Evolutionary conservation across 768 basidiomycete genomes (phyloP).

Genomic region (Russula olivacea): DNA sequence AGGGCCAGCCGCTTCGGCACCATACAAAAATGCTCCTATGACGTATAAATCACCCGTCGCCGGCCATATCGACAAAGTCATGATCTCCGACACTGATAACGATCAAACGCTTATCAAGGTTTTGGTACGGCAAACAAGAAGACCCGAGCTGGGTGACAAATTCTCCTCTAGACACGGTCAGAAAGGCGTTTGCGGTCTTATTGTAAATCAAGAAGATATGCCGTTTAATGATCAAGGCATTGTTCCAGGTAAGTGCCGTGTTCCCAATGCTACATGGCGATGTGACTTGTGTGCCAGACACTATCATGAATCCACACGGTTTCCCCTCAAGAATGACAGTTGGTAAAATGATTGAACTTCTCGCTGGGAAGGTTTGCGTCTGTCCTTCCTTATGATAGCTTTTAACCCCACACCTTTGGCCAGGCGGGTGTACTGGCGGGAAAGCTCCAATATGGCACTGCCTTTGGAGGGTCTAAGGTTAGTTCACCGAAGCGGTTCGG

Average conservation of each 20-base stretch:
- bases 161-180: slow-evolving; percentile 98
- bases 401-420: background rate
- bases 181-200: slow-evolving; percentile 97
- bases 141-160: slow-evolving; percentile 97
- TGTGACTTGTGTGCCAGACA: slow-evolving; percentile 49
- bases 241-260: slow-evolving; percentile 60
- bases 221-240: slow-evolving; percentile 99
- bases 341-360: slow-evolving; percentile 98
- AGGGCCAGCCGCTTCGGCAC: slow-evolving; percentile 74
- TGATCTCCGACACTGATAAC: slow-evolving; percentile 95
- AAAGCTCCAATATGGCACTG: slow-evolving; percentile 89
- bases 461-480: slow-evolving; percentile 97
- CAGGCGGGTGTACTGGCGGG: slow-evolving; percentile 89
- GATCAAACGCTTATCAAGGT: slow-evolving; percentile 97
- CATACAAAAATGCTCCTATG: slow-evolving; percentile 90
- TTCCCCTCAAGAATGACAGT: slow-evolving; percentile 99
- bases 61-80: slow-evolving; percentile 94
- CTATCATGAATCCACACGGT: slow-evolving; percentile 99
- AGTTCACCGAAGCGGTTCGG: slow-evolving; percentile 1
- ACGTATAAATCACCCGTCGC: slow-evolving; percentile 91
- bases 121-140: slow-evolving; percentile 90
- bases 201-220: slow-evolving; percentile 98
- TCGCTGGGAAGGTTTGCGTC: slow-evolving; percentile 78
- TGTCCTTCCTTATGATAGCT: background rate
- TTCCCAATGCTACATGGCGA: slow-evolving; percentile 8